Evolutionary conservation across 768 basidiomycete genomes (phyloP), one percentile per base, ranked within the genome.

Genomic region (Tulasnella calospora): DNA sequence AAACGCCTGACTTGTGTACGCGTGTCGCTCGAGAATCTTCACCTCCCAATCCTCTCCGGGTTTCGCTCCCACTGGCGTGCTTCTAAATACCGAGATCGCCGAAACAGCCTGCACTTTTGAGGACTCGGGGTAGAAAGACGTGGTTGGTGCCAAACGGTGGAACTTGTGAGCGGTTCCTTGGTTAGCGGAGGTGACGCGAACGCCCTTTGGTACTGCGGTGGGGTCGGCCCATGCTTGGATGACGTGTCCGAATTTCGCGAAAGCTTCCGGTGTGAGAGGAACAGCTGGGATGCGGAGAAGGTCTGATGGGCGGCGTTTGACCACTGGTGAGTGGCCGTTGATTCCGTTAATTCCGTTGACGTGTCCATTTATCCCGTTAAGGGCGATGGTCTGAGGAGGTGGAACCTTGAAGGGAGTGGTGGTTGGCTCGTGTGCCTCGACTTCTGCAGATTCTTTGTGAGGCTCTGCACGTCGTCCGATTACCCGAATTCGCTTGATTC

Each of bases 91-190:
- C 0, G 94, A 94, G 55, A 99, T 86, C 8, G 90, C 93, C 8
- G 89, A 83, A 0, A 89, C 89, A 3, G 92, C 94, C 0, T 17
- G 46, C 0, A 67, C n/a, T 33, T 86, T 86, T 2, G 85, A 80
- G 17, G 84, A 88, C 1, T 84, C 81, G 0, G 92, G 89, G 84
- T 96, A 98, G 8, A 89, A 89, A 4, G 89, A 88, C 17, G 85
- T 84, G 40, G 94, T 85, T n/a, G 91, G 86, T 3, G 94, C 89
- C 46, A 99, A 88, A 83, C 96, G 94, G 86, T 99, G 95, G 85
- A 93, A 98, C 84, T 99, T 99, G 81, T 85, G 88, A 0, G 98
- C 98, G 3, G 95, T 94, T 57, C 94, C 95, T 80, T 89, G 92
- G 84, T 99, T 99, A 38, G 95, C 96, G 23, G 88, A 85, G 3